Base-by-base conservation (phyloP, 768 basidiomycete genomes). In the Dioszegia crocea region DNA sequence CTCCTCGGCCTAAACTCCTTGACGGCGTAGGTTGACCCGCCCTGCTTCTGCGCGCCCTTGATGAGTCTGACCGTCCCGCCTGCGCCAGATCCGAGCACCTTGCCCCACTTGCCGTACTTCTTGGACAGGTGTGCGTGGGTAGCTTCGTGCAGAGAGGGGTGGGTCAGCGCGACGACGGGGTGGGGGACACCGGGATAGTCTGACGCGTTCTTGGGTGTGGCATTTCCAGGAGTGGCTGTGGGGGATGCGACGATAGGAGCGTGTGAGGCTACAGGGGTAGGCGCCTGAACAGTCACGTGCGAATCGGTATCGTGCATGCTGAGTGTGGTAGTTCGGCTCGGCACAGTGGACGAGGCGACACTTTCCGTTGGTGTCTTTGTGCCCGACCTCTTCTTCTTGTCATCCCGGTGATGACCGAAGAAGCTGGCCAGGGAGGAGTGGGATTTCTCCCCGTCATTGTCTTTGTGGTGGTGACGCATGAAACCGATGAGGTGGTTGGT, bases 31-130 rank as follows among this genome's bases (percentile, higher is more conserved):
- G 91, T 86, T 50, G 82, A 80, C 17, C 88, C 88, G 21, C 90
- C 91, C 27, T 83, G 84, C 82, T 94, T 96, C 65, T 72, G 79
- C 74, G 82, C 83, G 59, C 85, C 87, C 79, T 92, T 93, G 79
- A 99, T 94, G 65, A 99, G 84, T 27, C 96, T 84, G 44, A 99
- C 96, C 0, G 96, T 99, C 24, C 96, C 96, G n/a, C 96, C 96
- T 5, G 94, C 96, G 27, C 96, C 96, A 27, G 87, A 89, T 26
- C 96, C 96, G 9, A 99, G 84, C 17, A 96, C 85, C 51, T 89
- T 85, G 38, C 94, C 96, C 89, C 96, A 96, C 76, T 99, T 99
- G 64, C 96, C 96, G 68, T 99, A 99, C 81, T 97, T 98, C 80
- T 98, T 98, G n/a, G 88, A 80, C 57, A 99, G 81, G 76, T 96